Conservation (phyloP, 2,329 filamentous ascomycete species). For the Scytalidium sp. region DNA sequence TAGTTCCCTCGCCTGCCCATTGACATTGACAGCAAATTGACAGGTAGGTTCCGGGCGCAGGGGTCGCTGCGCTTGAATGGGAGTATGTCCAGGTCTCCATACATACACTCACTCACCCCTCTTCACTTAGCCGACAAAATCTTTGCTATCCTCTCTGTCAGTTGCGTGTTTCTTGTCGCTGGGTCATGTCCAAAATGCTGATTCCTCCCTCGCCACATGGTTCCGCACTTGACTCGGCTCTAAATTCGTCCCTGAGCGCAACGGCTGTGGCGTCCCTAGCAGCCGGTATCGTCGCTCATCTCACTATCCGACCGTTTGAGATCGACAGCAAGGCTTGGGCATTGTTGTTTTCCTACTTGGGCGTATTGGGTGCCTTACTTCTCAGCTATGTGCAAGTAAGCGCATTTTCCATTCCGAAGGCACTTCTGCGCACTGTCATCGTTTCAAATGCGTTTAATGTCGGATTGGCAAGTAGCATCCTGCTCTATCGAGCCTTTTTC, state of each 20-base stretch:
- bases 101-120: too few relatives aligned
- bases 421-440: background rate
- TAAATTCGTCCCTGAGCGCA: background rate
- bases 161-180: too few relatives aligned
- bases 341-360: background rate
- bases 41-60: too few relatives aligned
- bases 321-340: conserved; percentile 1
- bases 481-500: conserved; percentile 31
- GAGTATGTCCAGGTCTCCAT: too few relatives aligned
- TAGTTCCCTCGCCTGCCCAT: too few relatives aligned
- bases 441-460: conserved; percentile 8
- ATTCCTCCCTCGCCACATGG: too few relatives aligned
- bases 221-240: background rate
- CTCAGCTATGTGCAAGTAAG: background rate
- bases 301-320: conserved; percentile 1
- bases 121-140: too few relatives aligned
- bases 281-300: background rate
- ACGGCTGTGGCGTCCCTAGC: background rate
- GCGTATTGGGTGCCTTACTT: background rate
- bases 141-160: too few relatives aligned
- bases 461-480: conserved; percentile 27
- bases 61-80: too few relatives aligned
- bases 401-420: background rate
- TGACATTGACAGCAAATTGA: too few relatives aligned
- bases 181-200: too few relatives aligned